Base-by-base conservation (phyloP, 345 rosid genomes). In the Atalantia buxifolia region DNA sequence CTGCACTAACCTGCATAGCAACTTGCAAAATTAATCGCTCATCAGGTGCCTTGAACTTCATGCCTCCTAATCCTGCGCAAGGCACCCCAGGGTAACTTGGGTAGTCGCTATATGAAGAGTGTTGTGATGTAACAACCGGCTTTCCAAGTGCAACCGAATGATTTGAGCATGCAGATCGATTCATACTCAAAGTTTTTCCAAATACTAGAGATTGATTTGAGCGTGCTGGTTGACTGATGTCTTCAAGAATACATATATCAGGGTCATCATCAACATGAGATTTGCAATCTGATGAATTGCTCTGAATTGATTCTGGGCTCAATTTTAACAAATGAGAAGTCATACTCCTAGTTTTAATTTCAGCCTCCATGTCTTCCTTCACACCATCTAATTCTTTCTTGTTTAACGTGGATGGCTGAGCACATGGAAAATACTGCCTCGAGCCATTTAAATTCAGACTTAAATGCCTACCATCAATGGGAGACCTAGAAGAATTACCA, bases 211-310 rank as follows among this genome's bases (percentile, higher is more conserved):
- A 82, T 64, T 68, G 90, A 80, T 59, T 78, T 40, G 86, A 71
- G 38, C 48, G 71, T 7, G 88, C 86, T 78, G 92, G 86, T 83
- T 84, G 94, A 81, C 97, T 87, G 78, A 81, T 86, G 81, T 89
- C 89, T 77, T 93, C 98, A 71, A 93, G 90, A 31, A 96, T 89
- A 85, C 87, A 92, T 74, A 96, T 64, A 84, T 93, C 97, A 79
- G 88, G 83, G 77, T 91, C 97, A 83, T 87, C 91, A 78, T 91
- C 98, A 76, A 81, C 78, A 78, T 73, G 83, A 16, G 91, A 92
- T 81, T 83, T 80, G 81, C 84, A 86, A 72, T 88, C 91, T 30
- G 88, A 83, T 28, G 91, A 90, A 79, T 85, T 89, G 66, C 93
- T 91, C 75, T 91, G 92, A 79, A 86, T 82, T 72, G 96, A 93